A percentile compares a stretch with the other conserved stretches of the same genome.
Conservation (phyloP, 2,329 filamentous ascomycete species). For the Berkeleyomyces rouxiae region DNA sequence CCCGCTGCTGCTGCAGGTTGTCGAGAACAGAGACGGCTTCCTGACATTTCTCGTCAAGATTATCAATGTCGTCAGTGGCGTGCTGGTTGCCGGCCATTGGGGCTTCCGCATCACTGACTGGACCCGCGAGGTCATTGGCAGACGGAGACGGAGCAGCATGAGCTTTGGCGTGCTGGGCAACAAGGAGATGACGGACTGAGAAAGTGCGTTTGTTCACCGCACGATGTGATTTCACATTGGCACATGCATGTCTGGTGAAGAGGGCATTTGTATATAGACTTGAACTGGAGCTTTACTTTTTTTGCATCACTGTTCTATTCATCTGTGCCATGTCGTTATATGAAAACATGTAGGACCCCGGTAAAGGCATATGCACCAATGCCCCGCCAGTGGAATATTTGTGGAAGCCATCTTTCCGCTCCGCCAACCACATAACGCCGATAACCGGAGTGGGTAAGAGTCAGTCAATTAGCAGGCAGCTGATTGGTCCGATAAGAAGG, state of each 20-base stretch:
- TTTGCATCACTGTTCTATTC: background rate
- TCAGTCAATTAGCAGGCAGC: background rate
- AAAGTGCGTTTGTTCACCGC: background rate
- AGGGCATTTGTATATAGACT: background rate
- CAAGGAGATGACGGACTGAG: slow-evolving; percentile 22
- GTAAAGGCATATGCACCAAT: background rate
- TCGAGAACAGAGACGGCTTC: slow-evolving; percentile 62
- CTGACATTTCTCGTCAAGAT: slow-evolving; percentile 62
- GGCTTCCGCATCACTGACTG: slow-evolving; percentile 73
- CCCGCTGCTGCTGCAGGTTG: slow-evolving; percentile 74
- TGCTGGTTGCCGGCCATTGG: slow-evolving; percentile 89
- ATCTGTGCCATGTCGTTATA: background rate
- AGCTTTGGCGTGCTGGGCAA: slow-evolving; percentile 34
- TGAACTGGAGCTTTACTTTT: background rate
- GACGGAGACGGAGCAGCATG: slow-evolving; percentile 26
- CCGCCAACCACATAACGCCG: background rate
- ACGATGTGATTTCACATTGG: background rate
- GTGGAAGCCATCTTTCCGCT: no score
- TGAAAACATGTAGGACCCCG: background rate
- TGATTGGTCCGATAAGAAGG: slow-evolving; percentile 6
- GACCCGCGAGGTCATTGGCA: slow-evolving; percentile 39
- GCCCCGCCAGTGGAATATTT: background rate
- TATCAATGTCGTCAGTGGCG: slow-evolving; percentile 79
- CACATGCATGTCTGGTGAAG: background rate
- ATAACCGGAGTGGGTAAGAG: slow-evolving; percentile 10